Evolutionary conservation across 2,329 filamentous ascomycete genomes (phyloP).

Genomic region (Trichoderma sp.): DNA sequence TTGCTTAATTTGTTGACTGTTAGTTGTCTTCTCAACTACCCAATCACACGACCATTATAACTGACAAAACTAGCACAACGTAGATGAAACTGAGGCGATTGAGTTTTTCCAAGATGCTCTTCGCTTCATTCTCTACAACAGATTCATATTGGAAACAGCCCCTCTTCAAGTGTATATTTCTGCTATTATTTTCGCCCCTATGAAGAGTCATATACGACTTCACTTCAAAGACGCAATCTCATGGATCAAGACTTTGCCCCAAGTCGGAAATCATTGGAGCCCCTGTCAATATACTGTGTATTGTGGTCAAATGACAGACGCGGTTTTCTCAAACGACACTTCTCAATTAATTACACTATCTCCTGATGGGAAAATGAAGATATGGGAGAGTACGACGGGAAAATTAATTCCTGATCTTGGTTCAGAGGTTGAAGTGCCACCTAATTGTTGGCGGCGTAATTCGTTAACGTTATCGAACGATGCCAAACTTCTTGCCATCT

Average conservation of each 20-base stretch:
- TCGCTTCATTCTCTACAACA: slow-evolving; percentile 10
- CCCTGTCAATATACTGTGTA: neutral
- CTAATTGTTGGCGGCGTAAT: neutral
- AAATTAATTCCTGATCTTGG: neutral
- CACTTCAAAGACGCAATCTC: neutral
- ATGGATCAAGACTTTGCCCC: slow-evolving; percentile 10
- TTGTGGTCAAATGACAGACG: neutral
- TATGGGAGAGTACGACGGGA: neutral
- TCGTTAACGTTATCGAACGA: neutral
- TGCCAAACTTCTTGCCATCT: neutral
- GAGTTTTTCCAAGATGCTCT: slow-evolving; percentile 7
- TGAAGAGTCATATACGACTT: neutral
- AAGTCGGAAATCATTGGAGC: neutral
- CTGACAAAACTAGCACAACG: neutral
- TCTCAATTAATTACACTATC: neutral
- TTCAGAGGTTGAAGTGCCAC: fast-evolving
- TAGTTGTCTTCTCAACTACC: neutral
- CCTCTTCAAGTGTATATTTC: slow-evolving; percentile 16
- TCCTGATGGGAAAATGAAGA: neutral
- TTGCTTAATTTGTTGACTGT: neutral
- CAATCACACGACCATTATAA: neutral
- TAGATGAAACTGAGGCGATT: neutral
- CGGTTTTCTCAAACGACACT: neutral
- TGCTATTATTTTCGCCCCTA: slow-evolving; percentile 13
- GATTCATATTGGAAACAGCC: neutral